Evolutionary conservation across 768 basidiomycete species (phyloP), one percentile per base, ranked within the genome.

Genomic region (Kwoniella shandongensis): DNA sequence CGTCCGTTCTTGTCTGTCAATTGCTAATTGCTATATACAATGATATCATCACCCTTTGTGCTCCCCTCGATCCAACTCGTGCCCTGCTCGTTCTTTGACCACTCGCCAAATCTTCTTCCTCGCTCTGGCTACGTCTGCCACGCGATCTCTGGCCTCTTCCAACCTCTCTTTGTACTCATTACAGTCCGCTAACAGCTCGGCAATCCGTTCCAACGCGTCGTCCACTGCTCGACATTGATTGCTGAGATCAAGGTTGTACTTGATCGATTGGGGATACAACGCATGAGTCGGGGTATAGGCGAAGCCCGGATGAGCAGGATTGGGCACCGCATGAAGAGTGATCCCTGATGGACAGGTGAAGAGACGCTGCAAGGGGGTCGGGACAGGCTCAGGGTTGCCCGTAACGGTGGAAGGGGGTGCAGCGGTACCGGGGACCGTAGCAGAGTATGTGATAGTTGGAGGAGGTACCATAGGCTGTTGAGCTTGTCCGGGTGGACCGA

Each of bases 41-140:
- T 8, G 40, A 42, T 42, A n/a, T 8, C n/a, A n/a, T 42, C 22
- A 23, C 40, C 36, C 36, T 38, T 23, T n/a, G 40, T 13, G 32
- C 32, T 32, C 40, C n/a, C n/a, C n/a, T 20, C 48, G 47, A 29
- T 72, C 70, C 51, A 73, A 18, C 48, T 73, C 72, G 39, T 35
- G n/a, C 6, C 57, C 62, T 20, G 73, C 73, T 20, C 77, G 41
- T 47, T 77, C 72, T 39, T 70, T 66, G 18, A 78, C 68, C 18
- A 75, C 70, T 10, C 63, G 52, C 77, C 77, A 78, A 0, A 78
- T 74, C 47, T 66, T 65, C 59, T 77, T 72, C 49, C 76, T 66
- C 1, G 66, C 70, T 26, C 77, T 57, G 5, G 73, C 73, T 2
- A 78, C 68, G 51, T 76, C 73, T 27, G 77, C 76, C 0, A 78